Conservation (phyloP, 805 yeast species). For the Dipodascus geniculatus region DNA sequence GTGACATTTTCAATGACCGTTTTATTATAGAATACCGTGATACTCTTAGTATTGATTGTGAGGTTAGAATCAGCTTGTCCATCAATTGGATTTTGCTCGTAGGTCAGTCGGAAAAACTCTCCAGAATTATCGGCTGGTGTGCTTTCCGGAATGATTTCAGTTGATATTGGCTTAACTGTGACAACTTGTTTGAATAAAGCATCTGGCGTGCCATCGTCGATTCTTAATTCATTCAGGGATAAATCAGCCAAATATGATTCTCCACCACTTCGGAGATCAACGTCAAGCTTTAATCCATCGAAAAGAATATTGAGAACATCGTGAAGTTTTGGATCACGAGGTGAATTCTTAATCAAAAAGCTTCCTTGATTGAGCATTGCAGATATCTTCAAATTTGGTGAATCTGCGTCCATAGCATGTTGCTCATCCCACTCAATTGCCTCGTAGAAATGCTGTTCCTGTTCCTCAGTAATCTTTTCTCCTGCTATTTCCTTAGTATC, state of each 20-base stretch:
- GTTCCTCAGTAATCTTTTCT: conserved; percentile 66
- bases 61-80: conserved; percentile 71
- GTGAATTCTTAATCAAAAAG: conserved; percentile 40
- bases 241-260: conserved; percentile 55
- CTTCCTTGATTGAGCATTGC: conserved; percentile 71
- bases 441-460: conserved; percentile 77
- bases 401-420: conserved; percentile 48
- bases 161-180: conserved; percentile 36
- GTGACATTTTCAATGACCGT: conserved; percentile 64
- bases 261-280: conserved; percentile 41
- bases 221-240: conserved; percentile 66
- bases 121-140: conserved; percentile 2
- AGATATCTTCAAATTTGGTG: conserved; percentile 52
- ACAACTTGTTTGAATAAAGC: conserved; percentile 77
- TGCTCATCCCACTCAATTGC: conserved; percentile 85
- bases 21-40: conserved; percentile 87
- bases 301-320: conserved; percentile 68
- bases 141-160: conserved; percentile 5
- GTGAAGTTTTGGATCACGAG: conserved; percentile 22
- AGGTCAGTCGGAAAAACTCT: conserved; percentile 59
- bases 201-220: conserved; percentile 74
- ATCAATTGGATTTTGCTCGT: conserved; percentile 81
- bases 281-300: conserved; percentile 67
- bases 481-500: conserved; percentile 27
- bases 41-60: conserved; percentile 62